A percentile compares a stretch with the other conserved stretches of the same genome.
These are phyloP conservation scores for Scopulariopsis brevicaulis DNA, from an alignment of 2,329 filamentous ascomycete genomes.

Conservation along the genomic window DNA sequence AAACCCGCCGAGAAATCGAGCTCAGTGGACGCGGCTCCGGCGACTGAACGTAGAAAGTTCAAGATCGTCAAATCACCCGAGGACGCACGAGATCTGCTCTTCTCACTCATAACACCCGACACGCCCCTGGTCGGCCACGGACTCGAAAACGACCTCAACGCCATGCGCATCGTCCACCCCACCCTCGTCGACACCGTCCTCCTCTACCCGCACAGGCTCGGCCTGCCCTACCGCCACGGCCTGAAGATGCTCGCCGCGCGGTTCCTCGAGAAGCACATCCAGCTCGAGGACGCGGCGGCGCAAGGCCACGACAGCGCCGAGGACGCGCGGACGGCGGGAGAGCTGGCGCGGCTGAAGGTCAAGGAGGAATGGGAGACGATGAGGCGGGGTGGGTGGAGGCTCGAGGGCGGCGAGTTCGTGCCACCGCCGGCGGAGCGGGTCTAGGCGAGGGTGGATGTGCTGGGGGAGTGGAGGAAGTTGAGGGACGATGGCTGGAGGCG, in stretches of 20 bases:
- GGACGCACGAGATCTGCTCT: slow-evolving; percentile 65
- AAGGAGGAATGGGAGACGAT: slow-evolving; percentile 58
- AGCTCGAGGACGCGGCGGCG: slow-evolving; percentile 43
- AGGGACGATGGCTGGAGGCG: not conserved
- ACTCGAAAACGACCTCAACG: slow-evolving; percentile 90
- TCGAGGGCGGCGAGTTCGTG: slow-evolving; percentile 37
- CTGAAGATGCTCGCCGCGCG: slow-evolving; percentile 63
- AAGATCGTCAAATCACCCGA: slow-evolving; percentile 67
- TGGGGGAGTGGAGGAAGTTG: slow-evolving; percentile 1
- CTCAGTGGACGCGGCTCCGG: slow-evolving; percentile 8
- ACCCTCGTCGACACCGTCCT: slow-evolving; percentile 77
- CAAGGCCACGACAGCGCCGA: slow-evolving; percentile 84
- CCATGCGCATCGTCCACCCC: slow-evolving; percentile 72
- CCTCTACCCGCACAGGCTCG: slow-evolving; percentile 66
- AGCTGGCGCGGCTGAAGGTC: slow-evolving; percentile 66
- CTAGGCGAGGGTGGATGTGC: slow-evolving; percentile 5
- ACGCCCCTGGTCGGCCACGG: slow-evolving; percentile 89
- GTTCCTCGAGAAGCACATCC: slow-evolving; percentile 67
- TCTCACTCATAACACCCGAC: slow-evolving; percentile 59
- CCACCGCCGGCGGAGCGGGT: slow-evolving; percentile 16
- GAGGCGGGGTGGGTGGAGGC: slow-evolving; percentile 54
- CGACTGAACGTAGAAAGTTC: slow-evolving; percentile 31
- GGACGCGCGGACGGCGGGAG: slow-evolving; percentile 80
- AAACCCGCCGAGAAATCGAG: slow-evolving; percentile 13
- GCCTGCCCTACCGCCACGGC: slow-evolving; percentile 66